A percentile compares a stretch with the other conserved stretches of the same genome.
These are phyloP conservation scores for Amylocarpus encephaloides DNA, from an alignment of 2,329 filamentous ascomycete genomes.

Conservation along the genomic window DNA sequence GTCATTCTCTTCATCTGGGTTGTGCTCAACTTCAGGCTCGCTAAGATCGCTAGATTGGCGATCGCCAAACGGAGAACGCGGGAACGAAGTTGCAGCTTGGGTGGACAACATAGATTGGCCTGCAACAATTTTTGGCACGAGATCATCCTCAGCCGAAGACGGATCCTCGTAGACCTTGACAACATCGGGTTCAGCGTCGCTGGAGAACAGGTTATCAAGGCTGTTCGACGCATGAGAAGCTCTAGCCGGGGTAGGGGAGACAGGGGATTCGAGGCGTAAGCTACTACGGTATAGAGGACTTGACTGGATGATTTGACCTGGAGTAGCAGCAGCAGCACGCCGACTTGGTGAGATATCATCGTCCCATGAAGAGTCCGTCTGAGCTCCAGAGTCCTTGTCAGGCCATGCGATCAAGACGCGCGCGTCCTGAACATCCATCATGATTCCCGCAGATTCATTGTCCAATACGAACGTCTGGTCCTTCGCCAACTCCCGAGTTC, in stretches of 20 bases:
- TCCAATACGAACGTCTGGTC: conserved; percentile 87
- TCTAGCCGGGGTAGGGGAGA: conserved; percentile 57
- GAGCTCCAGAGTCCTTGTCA: conserved; percentile 40
- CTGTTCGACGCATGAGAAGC: conserved; percentile 15
- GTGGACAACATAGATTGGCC: conserved; percentile 24
- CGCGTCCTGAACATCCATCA: conserved; percentile 90
- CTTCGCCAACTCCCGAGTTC: conserved; percentile 78
- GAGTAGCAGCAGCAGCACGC: conserved; percentile 37
- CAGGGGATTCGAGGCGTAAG: conserved; percentile 61
- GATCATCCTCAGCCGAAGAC: conserved; percentile 46
- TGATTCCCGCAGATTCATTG: conserved; percentile 81
- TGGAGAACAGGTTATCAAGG: conserved; percentile 31
- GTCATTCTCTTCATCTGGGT: conserved; percentile 90
- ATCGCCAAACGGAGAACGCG: conserved; percentile 11
- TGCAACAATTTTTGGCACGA: conserved; percentile 8
- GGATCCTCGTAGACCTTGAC: conserved; percentile 72
- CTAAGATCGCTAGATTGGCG: conserved; percentile 48
- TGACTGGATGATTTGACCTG: conserved; percentile 45
- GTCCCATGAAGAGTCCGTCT: conserved; percentile 63
- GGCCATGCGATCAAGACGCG: conserved; percentile 90
- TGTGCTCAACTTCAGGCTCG: conserved; percentile 55
- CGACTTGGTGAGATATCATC: conserved; percentile 44
- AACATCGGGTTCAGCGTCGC: conserved; percentile 39
- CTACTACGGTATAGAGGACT: conserved; percentile 51
- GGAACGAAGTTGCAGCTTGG: conserved; percentile 24